These are phyloP conservation scores for Rhizopogon hawkerae DNA, from an alignment of 1,284 basidiomycete species.

Conservation along the genomic window DNA sequence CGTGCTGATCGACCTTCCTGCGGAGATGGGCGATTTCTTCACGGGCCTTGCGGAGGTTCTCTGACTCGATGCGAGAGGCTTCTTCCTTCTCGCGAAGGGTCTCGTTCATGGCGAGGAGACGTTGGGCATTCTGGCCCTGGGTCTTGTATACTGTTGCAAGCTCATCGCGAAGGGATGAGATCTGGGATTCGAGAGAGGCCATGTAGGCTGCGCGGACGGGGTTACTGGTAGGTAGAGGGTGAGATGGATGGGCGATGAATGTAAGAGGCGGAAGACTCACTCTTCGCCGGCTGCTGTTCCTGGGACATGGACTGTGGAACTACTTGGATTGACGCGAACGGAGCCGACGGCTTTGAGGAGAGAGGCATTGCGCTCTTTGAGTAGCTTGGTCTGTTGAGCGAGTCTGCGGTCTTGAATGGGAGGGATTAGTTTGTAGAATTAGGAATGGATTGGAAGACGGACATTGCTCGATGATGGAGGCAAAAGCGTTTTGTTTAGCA, in stretches of 20 bases:
- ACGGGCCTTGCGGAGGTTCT: slow-evolving; percentile 62
- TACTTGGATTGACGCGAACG: slow-evolving; percentile 56
- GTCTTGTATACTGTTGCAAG: slow-evolving; percentile 92
- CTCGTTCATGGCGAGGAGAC: slow-evolving; percentile 88
- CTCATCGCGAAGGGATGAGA: slow-evolving; percentile 84
- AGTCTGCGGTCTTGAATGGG: slow-evolving; percentile 67
- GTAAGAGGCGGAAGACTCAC: slow-evolving; percentile 34
- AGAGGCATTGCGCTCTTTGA: slow-evolving; percentile 84
- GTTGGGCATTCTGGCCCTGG: slow-evolving; percentile 91
- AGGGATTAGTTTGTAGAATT: slow-evolving; percentile 10
- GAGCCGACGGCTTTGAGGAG: slow-evolving; percentile 72
- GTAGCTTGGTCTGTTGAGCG: slow-evolving; percentile 79
- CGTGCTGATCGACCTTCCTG: slow-evolving; percentile 77
- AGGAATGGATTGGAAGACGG: slow-evolving; percentile 21
- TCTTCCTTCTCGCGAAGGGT: slow-evolving; percentile 90
- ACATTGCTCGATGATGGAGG: slow-evolving; percentile 87
- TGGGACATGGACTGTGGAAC: slow-evolving; percentile 53
- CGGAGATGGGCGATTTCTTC: slow-evolving; percentile 66
- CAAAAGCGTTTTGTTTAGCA: slow-evolving; percentile 65
- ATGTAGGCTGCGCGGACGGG: slow-evolving; percentile 83
- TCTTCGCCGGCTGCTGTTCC: slow-evolving; percentile 56
- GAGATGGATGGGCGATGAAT: slow-evolving; percentile 12
- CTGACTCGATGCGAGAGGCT: slow-evolving; percentile 63
- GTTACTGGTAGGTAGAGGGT: slow-evolving; percentile 39
- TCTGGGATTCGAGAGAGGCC: slow-evolving; percentile 85